Base-by-base conservation (phyloP, 2,329 filamentous ascomycete species). In the Apiospora phragmitis region DNA sequence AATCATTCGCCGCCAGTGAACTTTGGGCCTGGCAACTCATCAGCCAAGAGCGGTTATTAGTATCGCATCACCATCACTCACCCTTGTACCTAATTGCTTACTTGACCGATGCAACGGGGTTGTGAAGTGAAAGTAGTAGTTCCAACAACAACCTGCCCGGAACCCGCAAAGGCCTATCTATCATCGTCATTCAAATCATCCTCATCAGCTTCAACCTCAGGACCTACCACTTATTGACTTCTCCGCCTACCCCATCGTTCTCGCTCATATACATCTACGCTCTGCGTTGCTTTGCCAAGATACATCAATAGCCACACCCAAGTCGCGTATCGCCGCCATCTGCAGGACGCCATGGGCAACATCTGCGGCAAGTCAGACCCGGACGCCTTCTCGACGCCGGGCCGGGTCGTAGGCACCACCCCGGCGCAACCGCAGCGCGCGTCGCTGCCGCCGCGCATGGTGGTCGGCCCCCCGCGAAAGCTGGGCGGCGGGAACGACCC, bases 341-440 rank as follows among this genome's bases (percentile, higher is more conserved):
- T 24, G 55, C 55, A 29, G 32, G 55, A 62, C 21, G 81, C 71
- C 74, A 97, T 98, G 95, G 95, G 95, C 71, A 95, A 94, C 80
- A 87, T 94, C 82, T 97, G 93, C 85, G 93, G 94, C 79, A 94
- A 94, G 81, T 87, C 88, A 73, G 90, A 93, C 18, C 55, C 55
- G 76, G 85, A 89, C 26, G 41, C 49, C 80, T 96, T 94, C 84
- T 83, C 89, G 68, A 88, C 89, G 69, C 91, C 92, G 67, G 94
- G 94, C 71, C 92, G 93, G 69, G 88, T 90, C 47, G 86, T 97
- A 69, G 92, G 90, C 74, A 85, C 90, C 47, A 84, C 86, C 7
- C 83, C 84, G 26, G 80, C 85, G 73, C 85, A 79, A 74, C 84
- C 77, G 73, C 81, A 80, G 70, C 88, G 84, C 74, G 87, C 85